These are phyloP conservation scores for Mycena albidolilacea DNA, from an alignment of 768 basidiomycete species.

Conservation along the genomic window DNA sequence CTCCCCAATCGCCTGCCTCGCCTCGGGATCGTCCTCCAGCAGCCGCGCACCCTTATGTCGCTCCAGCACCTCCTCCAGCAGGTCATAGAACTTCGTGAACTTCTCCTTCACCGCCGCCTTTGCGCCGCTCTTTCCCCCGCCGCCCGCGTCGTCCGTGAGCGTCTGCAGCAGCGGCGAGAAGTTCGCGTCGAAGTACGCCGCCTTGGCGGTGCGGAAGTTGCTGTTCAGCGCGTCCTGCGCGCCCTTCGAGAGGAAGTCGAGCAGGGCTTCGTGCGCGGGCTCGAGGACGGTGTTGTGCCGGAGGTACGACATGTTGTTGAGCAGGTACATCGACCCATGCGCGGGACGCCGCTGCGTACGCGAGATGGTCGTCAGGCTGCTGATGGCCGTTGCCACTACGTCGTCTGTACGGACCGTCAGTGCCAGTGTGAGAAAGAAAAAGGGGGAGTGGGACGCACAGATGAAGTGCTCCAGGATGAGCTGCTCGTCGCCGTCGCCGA, in stretches of 20 bases:
- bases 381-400: conserved; percentile 76
- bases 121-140: conserved; percentile 59
- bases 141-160: conserved; percentile 71
- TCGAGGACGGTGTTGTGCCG: conserved; percentile 70
- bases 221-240: conserved; percentile 76
- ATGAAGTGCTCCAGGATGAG: conserved; percentile 82
- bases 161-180: conserved; percentile 84
- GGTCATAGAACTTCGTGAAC: conserved; percentile 85
- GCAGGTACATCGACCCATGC: conserved; percentile 81
- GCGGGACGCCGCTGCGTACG: conserved; percentile 72
- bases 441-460: conserved; percentile 60
- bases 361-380: conserved; percentile 74
- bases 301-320: conserved; percentile 86
- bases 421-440: conserved; percentile 6
- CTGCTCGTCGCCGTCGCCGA: conserved; percentile 68
- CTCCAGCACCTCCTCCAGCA: conserved; percentile 85
- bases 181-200: conserved; percentile 87
- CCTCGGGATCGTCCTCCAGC: conserved; percentile 78
- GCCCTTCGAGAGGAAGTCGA: conserved; percentile 70
- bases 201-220: conserved; percentile 85
- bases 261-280: conserved; percentile 63
- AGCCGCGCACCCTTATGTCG: conserved; percentile 79
- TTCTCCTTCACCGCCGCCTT: conserved; percentile 84
- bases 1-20: conserved; percentile 72
- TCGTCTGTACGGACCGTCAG: conserved; percentile 66